Conservation (phyloP, 1,284 basidiomycete species). For the Ganoderma leucocontextum region DNA sequence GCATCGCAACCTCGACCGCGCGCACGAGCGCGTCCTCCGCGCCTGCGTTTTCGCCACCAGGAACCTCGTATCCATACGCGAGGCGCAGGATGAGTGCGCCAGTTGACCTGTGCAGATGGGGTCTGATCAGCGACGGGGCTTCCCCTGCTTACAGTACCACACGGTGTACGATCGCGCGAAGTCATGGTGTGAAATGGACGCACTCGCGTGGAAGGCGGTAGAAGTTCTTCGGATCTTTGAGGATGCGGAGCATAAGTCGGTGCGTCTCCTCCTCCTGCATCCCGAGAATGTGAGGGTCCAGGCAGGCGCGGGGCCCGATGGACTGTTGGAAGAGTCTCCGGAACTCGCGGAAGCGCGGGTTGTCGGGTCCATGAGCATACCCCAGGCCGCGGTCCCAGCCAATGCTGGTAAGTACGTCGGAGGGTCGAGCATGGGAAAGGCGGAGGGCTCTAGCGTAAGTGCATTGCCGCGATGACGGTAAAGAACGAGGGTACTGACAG, state of each 20-base stretch:
- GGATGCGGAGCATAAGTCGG: conserved; percentile 43
- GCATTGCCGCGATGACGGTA: neutral
- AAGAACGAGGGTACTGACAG: conserved; percentile 43
- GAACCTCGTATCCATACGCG: conserved; percentile 49
- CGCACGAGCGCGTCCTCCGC: conserved; percentile 45
- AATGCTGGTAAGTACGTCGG: conserved; percentile 41
- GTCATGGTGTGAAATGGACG: neutral
- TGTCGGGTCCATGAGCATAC: conserved; percentile 46
- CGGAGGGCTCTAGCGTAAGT: neutral
- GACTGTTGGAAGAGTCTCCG: conserved; percentile 49
- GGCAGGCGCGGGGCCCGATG: conserved; percentile 47
- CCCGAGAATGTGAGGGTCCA: conserved; percentile 34
- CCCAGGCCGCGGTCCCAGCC: conserved; percentile 54
- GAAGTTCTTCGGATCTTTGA: conserved; percentile 42
- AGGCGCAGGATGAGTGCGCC: conserved; percentile 48
- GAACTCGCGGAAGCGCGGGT: conserved; percentile 50
- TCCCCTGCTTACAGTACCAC: neutral
- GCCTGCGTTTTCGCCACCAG: conserved; percentile 27
- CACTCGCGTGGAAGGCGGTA: conserved; percentile 30
- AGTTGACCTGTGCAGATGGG: conserved; percentile 39
- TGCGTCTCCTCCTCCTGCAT: conserved; percentile 44
- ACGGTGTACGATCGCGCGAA: neutral
- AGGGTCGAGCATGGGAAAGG: neutral
- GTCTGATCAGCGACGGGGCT: neutral
- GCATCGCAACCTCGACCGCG: conserved; percentile 52